Conservation (phyloP, 805 yeast genomes). For the Starmerella khaoyaiensis region DNA sequence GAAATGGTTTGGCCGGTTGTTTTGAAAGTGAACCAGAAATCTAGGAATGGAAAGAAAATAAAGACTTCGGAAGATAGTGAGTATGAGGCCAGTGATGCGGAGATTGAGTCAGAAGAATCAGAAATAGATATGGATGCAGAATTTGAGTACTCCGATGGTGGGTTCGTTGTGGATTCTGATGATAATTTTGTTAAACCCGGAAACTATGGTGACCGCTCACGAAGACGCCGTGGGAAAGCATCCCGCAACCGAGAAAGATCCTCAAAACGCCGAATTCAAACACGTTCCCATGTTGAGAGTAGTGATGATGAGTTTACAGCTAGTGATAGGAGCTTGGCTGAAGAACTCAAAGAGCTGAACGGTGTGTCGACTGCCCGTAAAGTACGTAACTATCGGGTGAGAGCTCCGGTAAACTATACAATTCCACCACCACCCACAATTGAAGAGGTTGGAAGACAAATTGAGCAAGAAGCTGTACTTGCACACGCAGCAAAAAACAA, state of each 20-base stretch:
- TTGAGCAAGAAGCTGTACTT: slow-evolving; percentile 8
- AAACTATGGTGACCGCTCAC: slow-evolving; percentile 4
- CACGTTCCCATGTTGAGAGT: no score
- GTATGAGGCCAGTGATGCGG: slow-evolving; percentile 1
- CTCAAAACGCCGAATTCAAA: no score
- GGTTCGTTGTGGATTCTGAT: slow-evolving; percentile 20
- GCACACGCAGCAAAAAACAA: slow-evolving; percentile 1
- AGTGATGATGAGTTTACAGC: slow-evolving; percentile 15
- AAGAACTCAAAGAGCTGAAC: slow-evolving; percentile 19
- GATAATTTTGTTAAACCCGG: slow-evolving; percentile 15
- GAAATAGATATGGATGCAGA: slow-evolving; percentile 5
- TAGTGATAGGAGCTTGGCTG: slow-evolving; percentile 17
- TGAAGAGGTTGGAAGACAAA: slow-evolving; percentile 17
- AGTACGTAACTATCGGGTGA: slow-evolving; percentile 17
- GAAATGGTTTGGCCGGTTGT: background rate
- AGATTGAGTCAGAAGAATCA: background rate
- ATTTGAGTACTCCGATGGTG: slow-evolving; percentile 17
- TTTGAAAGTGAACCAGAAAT: background rate
- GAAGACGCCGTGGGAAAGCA: slow-evolving; percentile 3
- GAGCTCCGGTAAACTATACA: slow-evolving; percentile 22
- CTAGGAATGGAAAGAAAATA: no score
- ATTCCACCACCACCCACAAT: slow-evolving; percentile 23
- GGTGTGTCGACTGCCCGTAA: slow-evolving; percentile 14
- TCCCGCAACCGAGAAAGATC: background rate
- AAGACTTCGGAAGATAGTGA: background rate